A percentile compares a stretch with the other conserved stretches of the same genome.
Conservation (phyloP, 805 yeast species). For the Cephaloascus albidus region DNA sequence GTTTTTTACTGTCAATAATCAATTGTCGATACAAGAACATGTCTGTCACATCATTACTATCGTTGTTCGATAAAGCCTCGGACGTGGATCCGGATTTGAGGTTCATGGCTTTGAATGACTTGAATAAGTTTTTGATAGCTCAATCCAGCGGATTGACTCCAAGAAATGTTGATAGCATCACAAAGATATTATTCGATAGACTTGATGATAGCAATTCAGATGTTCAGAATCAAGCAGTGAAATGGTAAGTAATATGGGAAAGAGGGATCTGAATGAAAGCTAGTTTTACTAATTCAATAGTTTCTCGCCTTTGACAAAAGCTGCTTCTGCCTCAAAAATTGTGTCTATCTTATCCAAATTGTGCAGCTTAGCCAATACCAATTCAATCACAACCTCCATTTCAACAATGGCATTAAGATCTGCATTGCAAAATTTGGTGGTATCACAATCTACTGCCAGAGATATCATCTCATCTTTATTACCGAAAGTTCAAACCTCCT, state of each 20-base stretch:
- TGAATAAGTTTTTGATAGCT: slow-evolving; percentile 34
- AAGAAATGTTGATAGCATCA: slow-evolving; percentile 20
- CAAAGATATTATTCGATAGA: slow-evolving; percentile 28
- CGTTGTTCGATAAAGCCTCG: slow-evolving; percentile 32
- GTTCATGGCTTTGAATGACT: slow-evolving; percentile 78
- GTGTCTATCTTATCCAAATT: neutral
- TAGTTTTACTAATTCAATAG: neutral
- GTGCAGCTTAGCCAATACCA: slow-evolving; percentile 8
- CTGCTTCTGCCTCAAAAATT: neutral
- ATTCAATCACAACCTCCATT: slow-evolving; percentile 33
- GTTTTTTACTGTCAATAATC: too few relatives aligned
- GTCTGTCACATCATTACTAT: neutral
- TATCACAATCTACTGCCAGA: slow-evolving; percentile 13
- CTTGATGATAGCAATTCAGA: slow-evolving; percentile 59
- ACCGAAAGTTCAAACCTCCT: slow-evolving; percentile 22
- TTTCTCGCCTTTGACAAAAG: neutral
- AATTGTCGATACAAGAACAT: too few relatives aligned
- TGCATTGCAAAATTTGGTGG: slow-evolving; percentile 23
- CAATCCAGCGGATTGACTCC: slow-evolving; percentile 15
- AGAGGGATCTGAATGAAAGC: too few relatives aligned
- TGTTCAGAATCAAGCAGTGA: slow-evolving; percentile 67
- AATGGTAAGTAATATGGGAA: slow-evolving; percentile 21
- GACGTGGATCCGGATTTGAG: slow-evolving; percentile 77
- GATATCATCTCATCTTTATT: slow-evolving; percentile 25
- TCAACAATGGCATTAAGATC: slow-evolving; percentile 44